phyloP scores from a whole-genome alignment of 2,329 filamentous ascomycete species.

The Pseudocercospora crystallina region DNA sequence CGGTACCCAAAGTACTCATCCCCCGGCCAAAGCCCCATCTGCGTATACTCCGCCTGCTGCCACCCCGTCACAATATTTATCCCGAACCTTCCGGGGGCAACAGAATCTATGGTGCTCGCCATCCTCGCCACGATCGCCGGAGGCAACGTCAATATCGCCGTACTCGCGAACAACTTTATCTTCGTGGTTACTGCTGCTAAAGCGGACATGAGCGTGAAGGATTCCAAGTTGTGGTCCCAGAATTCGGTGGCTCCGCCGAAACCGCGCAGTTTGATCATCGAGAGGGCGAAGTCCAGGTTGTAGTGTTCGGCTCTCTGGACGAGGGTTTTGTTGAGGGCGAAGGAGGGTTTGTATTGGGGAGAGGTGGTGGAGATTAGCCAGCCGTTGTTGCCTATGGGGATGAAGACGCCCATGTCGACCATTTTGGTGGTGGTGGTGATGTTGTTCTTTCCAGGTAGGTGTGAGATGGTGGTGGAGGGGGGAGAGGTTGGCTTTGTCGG shows the following conservation, averaged over 20 bases:
- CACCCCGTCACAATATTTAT: constrained; percentile 20
- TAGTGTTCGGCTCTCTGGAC: constrained; percentile 15
- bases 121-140: constrained; percentile 14
- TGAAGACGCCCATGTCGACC: constrained; percentile 19
- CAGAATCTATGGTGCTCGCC: constrained; percentile 14
- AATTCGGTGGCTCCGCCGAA: constrained; percentile 17
- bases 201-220: constrained; percentile 17
- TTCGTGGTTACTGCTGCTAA: constrained; percentile 12
- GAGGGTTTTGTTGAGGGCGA: constrained; percentile 15
- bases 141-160: constrained; percentile 11
- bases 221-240: constrained; percentile 20
- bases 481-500: too few relatives aligned
- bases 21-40: constrained; percentile 19
- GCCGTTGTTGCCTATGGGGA: constrained; percentile 20
- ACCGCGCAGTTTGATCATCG: constrained; percentile 19
- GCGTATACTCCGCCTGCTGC: constrained; percentile 18
- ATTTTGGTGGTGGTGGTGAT: background rate
- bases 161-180: constrained; percentile 15
- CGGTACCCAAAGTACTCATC: constrained; percentile 17
- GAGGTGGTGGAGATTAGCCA: constrained; percentile 19
- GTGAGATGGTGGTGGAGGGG: background rate
- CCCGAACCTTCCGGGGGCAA: constrained; percentile 16
- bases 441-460: too few relatives aligned
- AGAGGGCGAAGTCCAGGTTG: constrained; percentile 17
- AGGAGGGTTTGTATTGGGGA: constrained; percentile 18